Conservation (phyloP, 345 rosid genomes). For the Linum tenue region DNA sequence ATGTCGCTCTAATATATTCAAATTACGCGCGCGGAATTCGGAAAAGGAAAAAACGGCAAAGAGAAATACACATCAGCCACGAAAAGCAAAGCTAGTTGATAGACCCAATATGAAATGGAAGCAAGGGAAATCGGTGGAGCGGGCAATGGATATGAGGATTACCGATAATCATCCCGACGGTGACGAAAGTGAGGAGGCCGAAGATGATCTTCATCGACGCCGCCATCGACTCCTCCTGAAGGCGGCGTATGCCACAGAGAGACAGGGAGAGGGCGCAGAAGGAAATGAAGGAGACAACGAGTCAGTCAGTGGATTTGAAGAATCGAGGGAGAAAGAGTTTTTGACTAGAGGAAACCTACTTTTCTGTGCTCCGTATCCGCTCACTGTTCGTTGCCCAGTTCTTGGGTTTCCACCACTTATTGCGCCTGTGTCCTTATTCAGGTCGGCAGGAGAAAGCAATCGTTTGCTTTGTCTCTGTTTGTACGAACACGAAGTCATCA, state of each 20-base stretch:
- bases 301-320: too few relatives aligned
- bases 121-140: background rate
- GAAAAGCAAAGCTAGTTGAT: background rate
- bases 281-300: background rate
- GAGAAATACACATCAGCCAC: background rate
- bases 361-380: too few relatives aligned
- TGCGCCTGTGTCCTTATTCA: too few relatives aligned
- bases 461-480: too few relatives aligned
- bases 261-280: background rate
- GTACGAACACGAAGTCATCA: too few relatives aligned
- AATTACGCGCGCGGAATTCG: slow-evolving; percentile 8
- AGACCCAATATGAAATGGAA: background rate
- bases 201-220: slow-evolving; percentile 60
- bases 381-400: too few relatives aligned
- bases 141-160: background rate
- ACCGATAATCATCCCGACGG: slow-evolving; percentile 91
- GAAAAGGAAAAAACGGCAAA: background rate
- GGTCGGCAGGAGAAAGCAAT: too few relatives aligned
- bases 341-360: too few relatives aligned
- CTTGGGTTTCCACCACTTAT: too few relatives aligned
- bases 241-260: background rate
- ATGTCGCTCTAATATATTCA: too few relatives aligned
- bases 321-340: too few relatives aligned
- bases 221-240: slow-evolving; percentile 33
- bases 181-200: slow-evolving; percentile 78